These are phyloP conservation scores for Alternaria solani DNA, from an alignment of 2,329 filamentous ascomycete species.

Conservation along the genomic window DNA sequence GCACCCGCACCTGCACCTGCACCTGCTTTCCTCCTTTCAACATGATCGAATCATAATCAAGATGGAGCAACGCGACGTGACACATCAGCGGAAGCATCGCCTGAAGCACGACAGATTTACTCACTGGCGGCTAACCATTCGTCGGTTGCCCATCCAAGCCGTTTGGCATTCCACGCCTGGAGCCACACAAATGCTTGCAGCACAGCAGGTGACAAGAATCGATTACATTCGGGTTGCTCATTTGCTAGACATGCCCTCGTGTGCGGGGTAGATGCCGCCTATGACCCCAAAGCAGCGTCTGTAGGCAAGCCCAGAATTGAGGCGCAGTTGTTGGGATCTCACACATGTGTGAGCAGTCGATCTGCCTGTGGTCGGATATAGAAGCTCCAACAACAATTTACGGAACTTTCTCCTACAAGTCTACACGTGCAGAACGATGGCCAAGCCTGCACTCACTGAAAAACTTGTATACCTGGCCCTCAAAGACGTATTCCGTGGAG, in stretches of 20 bases:
- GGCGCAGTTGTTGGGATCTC: neutral
- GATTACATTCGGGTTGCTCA: too few species aligned
- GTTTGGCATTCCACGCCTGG: too few species aligned
- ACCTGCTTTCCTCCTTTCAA: neutral
- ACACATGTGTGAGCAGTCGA: neutral
- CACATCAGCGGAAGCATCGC: neutral
- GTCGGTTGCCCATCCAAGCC: neutral
- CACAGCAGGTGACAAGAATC: too few species aligned
- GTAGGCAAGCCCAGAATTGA: neutral
- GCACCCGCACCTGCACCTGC: neutral
- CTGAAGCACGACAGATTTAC: too few species aligned
- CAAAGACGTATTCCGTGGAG: neutral
- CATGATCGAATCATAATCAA: neutral
- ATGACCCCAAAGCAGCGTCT: neutral
- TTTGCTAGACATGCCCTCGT: too few species aligned
- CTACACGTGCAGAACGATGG: neutral
- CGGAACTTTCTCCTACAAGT: neutral
- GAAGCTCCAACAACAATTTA: neutral
- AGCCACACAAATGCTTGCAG: too few species aligned
- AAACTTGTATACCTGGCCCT: constrained; percentile 5
- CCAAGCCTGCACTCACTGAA: neutral
- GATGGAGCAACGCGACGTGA: neutral
- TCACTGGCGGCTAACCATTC: too few species aligned
- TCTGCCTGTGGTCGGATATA: neutral
- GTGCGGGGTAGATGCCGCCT: neutral